phyloP scores from a whole-genome alignment of 1,139 yeast species.

The Dujonia santamariae region DNA sequence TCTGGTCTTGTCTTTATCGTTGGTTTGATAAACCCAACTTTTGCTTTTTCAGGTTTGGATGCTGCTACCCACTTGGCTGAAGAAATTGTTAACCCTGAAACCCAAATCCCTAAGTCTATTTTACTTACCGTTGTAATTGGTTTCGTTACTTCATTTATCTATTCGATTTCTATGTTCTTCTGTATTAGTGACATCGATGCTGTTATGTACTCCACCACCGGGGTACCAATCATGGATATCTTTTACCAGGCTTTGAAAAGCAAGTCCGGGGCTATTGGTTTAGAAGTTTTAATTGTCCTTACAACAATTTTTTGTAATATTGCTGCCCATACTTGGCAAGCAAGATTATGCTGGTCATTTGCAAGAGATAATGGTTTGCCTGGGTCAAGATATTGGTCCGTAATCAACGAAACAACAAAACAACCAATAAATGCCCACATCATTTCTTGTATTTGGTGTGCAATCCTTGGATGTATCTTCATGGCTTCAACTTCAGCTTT shows the following conservation, averaged over 20 bases:
- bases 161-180: constrained; percentile 61
- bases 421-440: constrained; percentile 36
- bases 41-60: constrained; percentile 69
- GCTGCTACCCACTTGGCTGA: constrained; percentile 72
- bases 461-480: constrained; percentile 36
- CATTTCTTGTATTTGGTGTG: constrained; percentile 34
- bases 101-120: constrained; percentile 62
- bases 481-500: constrained; percentile 42
- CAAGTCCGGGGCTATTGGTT: constrained; percentile 55
- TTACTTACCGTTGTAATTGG: constrained; percentile 67
- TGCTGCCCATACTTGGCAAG: constrained; percentile 74
- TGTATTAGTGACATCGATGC: constrained; percentile 49
- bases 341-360: constrained; percentile 75
- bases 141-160: constrained; percentile 56
- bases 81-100: constrained; percentile 57
- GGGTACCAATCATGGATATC: constrained; percentile 62
- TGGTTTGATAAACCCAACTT: constrained; percentile 64
- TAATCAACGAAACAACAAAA: constrained; percentile 27
- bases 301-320: constrained; percentile 71
- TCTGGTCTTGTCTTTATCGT: constrained; percentile 62
- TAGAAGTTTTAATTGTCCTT: constrained; percentile 54
- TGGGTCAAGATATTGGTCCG: constrained; percentile 31
- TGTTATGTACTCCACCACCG: constrained; percentile 46
- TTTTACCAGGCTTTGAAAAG: constrained; percentile 55
- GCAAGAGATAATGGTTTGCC: constrained; percentile 58